These are phyloP conservation scores for Tetrapisispora phaffii DNA, from an alignment of 805 yeast species.

Conservation along the genomic window DNA sequence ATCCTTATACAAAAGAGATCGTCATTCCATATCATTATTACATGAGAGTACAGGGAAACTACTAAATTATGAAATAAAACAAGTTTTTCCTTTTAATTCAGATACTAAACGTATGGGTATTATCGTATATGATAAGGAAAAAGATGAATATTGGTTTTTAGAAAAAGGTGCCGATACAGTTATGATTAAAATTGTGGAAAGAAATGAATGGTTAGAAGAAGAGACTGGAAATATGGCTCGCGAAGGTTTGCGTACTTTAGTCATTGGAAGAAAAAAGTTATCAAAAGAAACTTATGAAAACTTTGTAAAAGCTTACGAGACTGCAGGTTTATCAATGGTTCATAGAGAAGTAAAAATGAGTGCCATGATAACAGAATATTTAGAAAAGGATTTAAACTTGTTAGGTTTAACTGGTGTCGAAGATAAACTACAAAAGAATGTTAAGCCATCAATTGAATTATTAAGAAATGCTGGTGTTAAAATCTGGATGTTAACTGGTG, in stretches of 20 bases:
- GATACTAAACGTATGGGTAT: slow-evolving; percentile 97
- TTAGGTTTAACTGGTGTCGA: slow-evolving; percentile 96
- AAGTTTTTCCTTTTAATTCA: slow-evolving; percentile 88
- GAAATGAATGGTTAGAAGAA: slow-evolving; percentile 94
- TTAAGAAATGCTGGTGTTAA: slow-evolving; percentile 93
- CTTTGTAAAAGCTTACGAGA: slow-evolving; percentile 53
- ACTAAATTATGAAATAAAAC: slow-evolving; percentile 55
- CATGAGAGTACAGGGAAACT: slow-evolving; percentile 49
- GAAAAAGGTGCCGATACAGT: slow-evolving; percentile 96
- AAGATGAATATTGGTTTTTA: slow-evolving; percentile 72
- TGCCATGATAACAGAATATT: slow-evolving; percentile 50
- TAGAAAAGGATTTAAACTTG: slow-evolving; percentile 78
- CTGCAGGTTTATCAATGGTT: slow-evolving; percentile 69
- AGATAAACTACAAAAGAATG: slow-evolving; percentile 85
- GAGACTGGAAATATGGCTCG: slow-evolving; percentile 97
- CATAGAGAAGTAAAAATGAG: slow-evolving; percentile 73
- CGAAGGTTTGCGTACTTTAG: slow-evolving; percentile 92
- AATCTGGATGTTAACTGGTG: slow-evolving; percentile 99
- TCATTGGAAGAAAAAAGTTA: slow-evolving; percentile 77
- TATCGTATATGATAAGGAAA: slow-evolving; percentile 51
- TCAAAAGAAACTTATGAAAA: slow-evolving; percentile 44
- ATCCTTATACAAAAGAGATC: slow-evolving; percentile 70
- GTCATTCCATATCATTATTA: slow-evolving; percentile 57
- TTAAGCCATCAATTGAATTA: slow-evolving; percentile 83
- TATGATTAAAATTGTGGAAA: slow-evolving; percentile 72